Evolutionary conservation across 225 moss, liverwort and hornwort genomes (phyloP).

Genomic region (Anthoceros angustus): DNA sequence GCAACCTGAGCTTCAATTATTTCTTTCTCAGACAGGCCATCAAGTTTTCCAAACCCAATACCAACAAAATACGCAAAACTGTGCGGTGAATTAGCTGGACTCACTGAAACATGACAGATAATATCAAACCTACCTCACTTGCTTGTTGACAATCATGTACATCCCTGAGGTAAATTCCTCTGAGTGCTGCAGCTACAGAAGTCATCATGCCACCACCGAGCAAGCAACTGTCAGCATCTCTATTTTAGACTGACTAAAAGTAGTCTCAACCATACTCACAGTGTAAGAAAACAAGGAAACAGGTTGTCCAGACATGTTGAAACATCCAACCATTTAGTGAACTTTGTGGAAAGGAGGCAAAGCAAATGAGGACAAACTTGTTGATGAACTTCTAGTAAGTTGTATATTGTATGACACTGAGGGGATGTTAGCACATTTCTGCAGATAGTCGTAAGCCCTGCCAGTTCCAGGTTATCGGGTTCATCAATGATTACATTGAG

Average conservation of each 20-base stretch:
- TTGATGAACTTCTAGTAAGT: slow-evolving; percentile 40
- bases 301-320: neutral
- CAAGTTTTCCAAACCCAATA: neutral
- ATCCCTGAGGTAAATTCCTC: slow-evolving; percentile 89
- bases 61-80: neutral
- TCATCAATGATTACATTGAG: too few species aligned
- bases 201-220: neutral
- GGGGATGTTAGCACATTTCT: slow-evolving; percentile 56
- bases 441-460: slow-evolving; percentile 93
- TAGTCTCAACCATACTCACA: neutral
- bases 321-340: neutral
- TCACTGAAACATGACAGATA: neutral
- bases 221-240: neutral
- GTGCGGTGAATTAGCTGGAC: neutral
- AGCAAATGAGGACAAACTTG: slow-evolving; percentile 30
- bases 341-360: neutral
- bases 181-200: slow-evolving; percentile 33
- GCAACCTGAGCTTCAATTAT: neutral
- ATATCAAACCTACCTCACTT: slow-evolving; percentile 47
- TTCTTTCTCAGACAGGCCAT: neutral
- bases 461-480: neutral
- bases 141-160: slow-evolving; percentile 63
- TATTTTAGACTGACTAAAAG: slow-evolving; percentile 3
- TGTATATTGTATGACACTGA: slow-evolving; percentile 67
- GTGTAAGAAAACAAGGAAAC: neutral